These are phyloP conservation scores for Penicillium ucsense DNA, from an alignment of 495 filamentous ascomycete species.

Conservation along the genomic window DNA sequence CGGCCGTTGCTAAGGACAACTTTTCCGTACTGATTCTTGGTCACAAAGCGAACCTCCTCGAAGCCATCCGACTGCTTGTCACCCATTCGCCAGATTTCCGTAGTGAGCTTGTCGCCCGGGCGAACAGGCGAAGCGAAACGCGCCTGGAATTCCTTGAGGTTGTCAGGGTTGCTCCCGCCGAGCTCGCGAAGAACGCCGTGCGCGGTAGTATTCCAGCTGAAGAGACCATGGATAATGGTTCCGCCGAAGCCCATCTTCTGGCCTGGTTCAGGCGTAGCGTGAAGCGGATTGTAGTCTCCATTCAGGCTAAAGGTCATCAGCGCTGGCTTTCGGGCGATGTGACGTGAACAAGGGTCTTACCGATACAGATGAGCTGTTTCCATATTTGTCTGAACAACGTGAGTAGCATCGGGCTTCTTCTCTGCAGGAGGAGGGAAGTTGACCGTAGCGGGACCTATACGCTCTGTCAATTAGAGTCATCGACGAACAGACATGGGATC, in stretches of 20 bases:
- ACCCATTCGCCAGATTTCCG: slow-evolving; percentile 44
- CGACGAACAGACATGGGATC: neutral
- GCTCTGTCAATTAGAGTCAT: neutral
- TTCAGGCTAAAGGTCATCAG: slow-evolving; percentile 45
- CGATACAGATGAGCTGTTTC: slow-evolving; percentile 70
- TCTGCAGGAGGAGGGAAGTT: slow-evolving; percentile 66
- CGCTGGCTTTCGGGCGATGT: neutral
- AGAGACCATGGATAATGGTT: slow-evolving; percentile 80
- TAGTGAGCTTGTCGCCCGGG: slow-evolving; percentile 50
- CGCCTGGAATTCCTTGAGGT: slow-evolving; percentile 79
- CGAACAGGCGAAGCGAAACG: slow-evolving; percentile 76
- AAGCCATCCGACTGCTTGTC: slow-evolving; percentile 48
- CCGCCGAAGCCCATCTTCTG: slow-evolving; percentile 85
- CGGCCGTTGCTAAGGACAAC: slow-evolving; percentile 76
- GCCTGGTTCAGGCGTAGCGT: slow-evolving; percentile 74
- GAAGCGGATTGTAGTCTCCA: slow-evolving; percentile 87
- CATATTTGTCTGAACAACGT: slow-evolving; percentile 53
- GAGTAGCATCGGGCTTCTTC: slow-evolving; percentile 64
- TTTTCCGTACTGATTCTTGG: slow-evolving; percentile 59
- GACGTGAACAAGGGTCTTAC: slow-evolving; percentile 12
- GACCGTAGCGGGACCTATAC: slow-evolving; percentile 52
- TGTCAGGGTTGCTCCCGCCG: slow-evolving; percentile 65
- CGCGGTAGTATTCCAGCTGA: slow-evolving; percentile 71
- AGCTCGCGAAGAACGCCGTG: slow-evolving; percentile 65
- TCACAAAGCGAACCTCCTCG: slow-evolving; percentile 74